Conservation (phyloP, 352 stramenopile species). For the Phytopythium aichiense region DNA sequence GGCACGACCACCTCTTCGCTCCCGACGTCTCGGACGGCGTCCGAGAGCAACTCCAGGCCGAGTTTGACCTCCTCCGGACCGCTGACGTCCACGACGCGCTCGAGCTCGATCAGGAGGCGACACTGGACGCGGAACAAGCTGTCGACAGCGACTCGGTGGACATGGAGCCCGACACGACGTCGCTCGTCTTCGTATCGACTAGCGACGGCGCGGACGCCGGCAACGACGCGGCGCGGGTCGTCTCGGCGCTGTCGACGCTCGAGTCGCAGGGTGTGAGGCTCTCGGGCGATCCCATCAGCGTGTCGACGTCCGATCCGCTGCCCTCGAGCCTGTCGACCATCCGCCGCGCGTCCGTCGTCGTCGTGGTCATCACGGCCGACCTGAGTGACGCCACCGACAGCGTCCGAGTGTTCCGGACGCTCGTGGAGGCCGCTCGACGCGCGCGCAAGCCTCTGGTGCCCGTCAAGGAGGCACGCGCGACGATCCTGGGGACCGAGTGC, state of each 20-base stretch:
- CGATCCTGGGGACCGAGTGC: slow-evolving; percentile 12
- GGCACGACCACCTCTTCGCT: slow-evolving; percentile 30
- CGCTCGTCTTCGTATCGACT: slow-evolving; percentile 1
- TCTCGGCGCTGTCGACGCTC: slow-evolving; percentile 1
- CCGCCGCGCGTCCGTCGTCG: slow-evolving; percentile 15
- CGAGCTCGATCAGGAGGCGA: neutral
- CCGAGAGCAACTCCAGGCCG: neutral
- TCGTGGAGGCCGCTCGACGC: slow-evolving; percentile 33
- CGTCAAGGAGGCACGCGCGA: slow-evolving; percentile 30
- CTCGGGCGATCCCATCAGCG: neutral
- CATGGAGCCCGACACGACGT: neutral
- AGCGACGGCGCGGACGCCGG: neutral
- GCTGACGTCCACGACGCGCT: neutral
- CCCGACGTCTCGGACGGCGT: neutral
- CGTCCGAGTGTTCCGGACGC: slow-evolving; percentile 14
- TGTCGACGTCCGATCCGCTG: neutral
- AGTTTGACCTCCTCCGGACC: slow-evolving; percentile 1
- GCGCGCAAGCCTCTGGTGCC: slow-evolving; percentile 37
- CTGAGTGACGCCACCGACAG: neutral
- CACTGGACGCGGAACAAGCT: neutral
- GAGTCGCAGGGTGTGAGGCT: slow-evolving; percentile 2
- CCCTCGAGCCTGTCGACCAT: neutral
- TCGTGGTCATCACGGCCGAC: slow-evolving; percentile 37
- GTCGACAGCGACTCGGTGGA: neutral
- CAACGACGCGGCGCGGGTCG: neutral